Evolutionary conservation across 2,329 filamentous ascomycete species (phyloP).

Genomic region (Arthroderma sp.): DNA sequence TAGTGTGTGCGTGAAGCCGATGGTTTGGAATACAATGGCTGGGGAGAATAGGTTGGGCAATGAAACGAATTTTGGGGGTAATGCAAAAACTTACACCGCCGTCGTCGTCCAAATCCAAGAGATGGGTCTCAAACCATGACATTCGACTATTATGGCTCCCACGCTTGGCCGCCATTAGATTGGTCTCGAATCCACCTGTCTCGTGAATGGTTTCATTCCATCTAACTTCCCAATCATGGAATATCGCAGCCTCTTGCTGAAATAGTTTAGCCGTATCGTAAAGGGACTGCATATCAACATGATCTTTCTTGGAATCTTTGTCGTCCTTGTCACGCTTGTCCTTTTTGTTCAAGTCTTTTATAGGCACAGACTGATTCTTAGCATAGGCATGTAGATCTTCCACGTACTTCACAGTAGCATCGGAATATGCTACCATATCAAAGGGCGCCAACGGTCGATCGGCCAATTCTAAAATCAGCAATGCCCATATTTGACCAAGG

Average conservation of each 20-base stretch:
- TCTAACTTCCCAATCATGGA: conserved; percentile 60
- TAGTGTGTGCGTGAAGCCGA: conserved; percentile 5
- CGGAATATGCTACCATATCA: conserved; percentile 61
- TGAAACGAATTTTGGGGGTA: background rate
- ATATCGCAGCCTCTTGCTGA: conserved; percentile 46
- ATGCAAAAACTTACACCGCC: conserved; percentile 55
- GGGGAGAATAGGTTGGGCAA: conserved; percentile 1
- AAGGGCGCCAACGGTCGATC: conserved; percentile 74
- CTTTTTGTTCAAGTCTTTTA: conserved; percentile 10
- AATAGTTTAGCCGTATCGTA: conserved; percentile 51
- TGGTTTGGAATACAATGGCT: background rate
- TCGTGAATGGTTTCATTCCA: conserved; percentile 65
- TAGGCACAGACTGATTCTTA: conserved; percentile 37
- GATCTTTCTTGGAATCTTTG: conserved; percentile 6
- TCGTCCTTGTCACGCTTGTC: conserved; percentile 9
- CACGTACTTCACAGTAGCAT: conserved; percentile 50
- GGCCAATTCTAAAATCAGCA: conserved; percentile 73
- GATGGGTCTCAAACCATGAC: conserved; percentile 64
- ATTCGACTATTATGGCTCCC: conserved; percentile 66
- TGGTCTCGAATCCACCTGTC: conserved; percentile 62
- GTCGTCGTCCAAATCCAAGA: conserved; percentile 60
- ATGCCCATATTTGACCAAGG: conserved; percentile 63
- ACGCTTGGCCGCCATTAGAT: conserved; percentile 52
- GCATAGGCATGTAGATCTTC: conserved; percentile 54
- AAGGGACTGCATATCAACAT: conserved; percentile 46